Conservation (phyloP, 768 basidiomycete species). For the Phaeotremella skinneri region DNA sequence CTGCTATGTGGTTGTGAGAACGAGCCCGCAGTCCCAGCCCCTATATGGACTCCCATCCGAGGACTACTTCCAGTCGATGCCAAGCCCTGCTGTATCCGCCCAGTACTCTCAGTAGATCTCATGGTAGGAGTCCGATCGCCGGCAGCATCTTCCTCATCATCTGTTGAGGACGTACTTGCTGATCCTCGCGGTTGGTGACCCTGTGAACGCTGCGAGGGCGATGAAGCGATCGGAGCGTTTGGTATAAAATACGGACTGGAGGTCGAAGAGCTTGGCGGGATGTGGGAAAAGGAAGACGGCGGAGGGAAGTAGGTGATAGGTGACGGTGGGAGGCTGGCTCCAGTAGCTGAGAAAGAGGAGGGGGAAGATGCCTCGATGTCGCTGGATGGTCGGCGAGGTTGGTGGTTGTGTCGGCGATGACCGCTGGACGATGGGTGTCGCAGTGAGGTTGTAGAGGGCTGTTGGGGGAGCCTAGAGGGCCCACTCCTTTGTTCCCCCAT, state of each 20-base stretch:
- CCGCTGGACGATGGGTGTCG: not conserved
- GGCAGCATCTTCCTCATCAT: not conserved
- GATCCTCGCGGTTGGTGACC: not conserved
- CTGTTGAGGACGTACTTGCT: not conserved
- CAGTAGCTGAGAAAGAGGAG: not conserved
- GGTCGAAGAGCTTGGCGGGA: conserved; percentile 2
- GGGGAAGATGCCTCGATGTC: not conserved
- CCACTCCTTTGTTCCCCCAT: no score
- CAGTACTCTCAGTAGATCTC: not conserved
- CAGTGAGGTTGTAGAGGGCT: not conserved
- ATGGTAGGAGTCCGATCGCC: conserved; percentile 1
- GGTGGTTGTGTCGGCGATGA: not conserved
- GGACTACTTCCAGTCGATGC: not conserved
- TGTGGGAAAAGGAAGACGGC: conserved; percentile 19
- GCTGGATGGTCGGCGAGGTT: not conserved
- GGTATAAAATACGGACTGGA: not conserved
- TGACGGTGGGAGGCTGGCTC: conserved; percentile 12
- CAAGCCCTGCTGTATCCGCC: not conserved
- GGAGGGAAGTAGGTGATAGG: conserved; percentile 34
- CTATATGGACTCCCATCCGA: not conserved
- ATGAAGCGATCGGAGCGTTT: not conserved
- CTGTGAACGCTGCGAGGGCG: not conserved
- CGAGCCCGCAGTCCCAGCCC: not conserved
- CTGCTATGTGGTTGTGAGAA: not conserved
- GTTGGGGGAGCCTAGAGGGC: not conserved